Evolutionary conservation across 768 basidiomycete genomes (phyloP), one percentile per base, ranked within the genome.

Genomic region (Lactifluus piperatus): DNA sequence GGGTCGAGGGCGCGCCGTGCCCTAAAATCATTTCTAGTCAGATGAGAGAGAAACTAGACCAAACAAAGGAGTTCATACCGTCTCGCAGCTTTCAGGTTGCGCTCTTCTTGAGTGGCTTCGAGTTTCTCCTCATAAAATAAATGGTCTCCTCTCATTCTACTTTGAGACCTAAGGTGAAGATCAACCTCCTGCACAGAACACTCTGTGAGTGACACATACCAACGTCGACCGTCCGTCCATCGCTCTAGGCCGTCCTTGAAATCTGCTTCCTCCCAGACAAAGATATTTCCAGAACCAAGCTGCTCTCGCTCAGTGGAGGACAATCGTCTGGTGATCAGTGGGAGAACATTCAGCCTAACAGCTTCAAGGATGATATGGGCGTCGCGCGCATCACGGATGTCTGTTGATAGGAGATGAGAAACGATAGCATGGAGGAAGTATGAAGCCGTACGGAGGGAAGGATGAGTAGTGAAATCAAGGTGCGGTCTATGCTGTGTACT

Each of bases 201-300:
- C 26, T 18, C n/a, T 10, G 1, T 48, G 29, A 46, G 47, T 22
- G 18, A 27, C 24, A 56, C 74, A 48, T 69, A 83, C 88, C 88
- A 91, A 73, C 88, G 75, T 62, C 86, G 76, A 14, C 88, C 88
- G 68, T 91, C 88, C 18, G 88, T 91, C 88, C 88, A 90, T 26
- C 88, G 78, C 57, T 89, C 74, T 37, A 88, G 72, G 18, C 71
- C 72, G 10, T 71, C 72, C 58, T 88, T 88, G 52, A 79, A 76
- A 63, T 86, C 87, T 4, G 86, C 85, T 69, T 91, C 88, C 65
- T 91, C 88, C 88, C 88, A 91, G 39, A 91, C 88, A 65, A 88
- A 91, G 43, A 91, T 80, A 60, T 89, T 86, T 2, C 88, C 88
- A 51, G 86, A 86, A 39, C 69, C 68, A 5, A 91, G 74, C 43